Percentiles rank a stretch among this genome's conserved stretches.
Evolutionary conservation across 495 filamentous ascomycete genomes (phyloP).

Genomic region (Penicillium crystallinum): DNA sequence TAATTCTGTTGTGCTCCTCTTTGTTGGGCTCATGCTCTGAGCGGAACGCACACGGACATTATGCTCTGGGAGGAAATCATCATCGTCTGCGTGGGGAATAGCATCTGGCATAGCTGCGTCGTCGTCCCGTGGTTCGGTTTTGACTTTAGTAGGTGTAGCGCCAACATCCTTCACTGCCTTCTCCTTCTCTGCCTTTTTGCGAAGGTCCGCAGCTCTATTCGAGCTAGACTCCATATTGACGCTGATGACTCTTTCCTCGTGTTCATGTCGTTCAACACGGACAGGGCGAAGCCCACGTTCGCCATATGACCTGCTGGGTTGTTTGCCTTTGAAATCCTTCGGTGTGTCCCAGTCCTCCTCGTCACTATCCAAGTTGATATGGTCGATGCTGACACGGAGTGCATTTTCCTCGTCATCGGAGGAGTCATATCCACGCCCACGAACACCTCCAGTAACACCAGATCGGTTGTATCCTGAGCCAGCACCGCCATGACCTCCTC

Average conservation of each 20-base stretch:
- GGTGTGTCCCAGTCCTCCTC: slow-evolving; percentile 26
- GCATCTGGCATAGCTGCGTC: slow-evolving; percentile 36
- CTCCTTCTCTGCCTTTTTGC: slow-evolving; percentile 33
- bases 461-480: slow-evolving; percentile 26
- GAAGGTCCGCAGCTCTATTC: slow-evolving; percentile 38
- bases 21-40: slow-evolving; percentile 7
- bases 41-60: slow-evolving; percentile 34
- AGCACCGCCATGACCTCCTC: slow-evolving; percentile 19
- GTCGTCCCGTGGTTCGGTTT: slow-evolving; percentile 42
- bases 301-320: slow-evolving; percentile 27
- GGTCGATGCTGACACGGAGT: slow-evolving; percentile 44
- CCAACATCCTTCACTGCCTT: slow-evolving; percentile 22
- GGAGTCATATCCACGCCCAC: slow-evolving; percentile 24
- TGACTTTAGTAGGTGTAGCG: slow-evolving; percentile 23
- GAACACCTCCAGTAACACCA: slow-evolving; percentile 18
- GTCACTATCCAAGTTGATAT: slow-evolving; percentile 46
- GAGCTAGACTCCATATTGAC: slow-evolving; percentile 51
- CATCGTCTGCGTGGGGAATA: slow-evolving; percentile 31
- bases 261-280: slow-evolving; percentile 46
- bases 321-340: slow-evolving; percentile 31
- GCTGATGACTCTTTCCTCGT: slow-evolving; percentile 45
- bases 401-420: slow-evolving; percentile 42
- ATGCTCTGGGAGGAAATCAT: slow-evolving; percentile 35
- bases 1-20: background rate
- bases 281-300: slow-evolving; percentile 39